A percentile compares a stretch with the other conserved stretches of the same genome.
phyloP scores from a whole-genome alignment of 768 basidiomycete species.

The Terana coerulea region DNA sequence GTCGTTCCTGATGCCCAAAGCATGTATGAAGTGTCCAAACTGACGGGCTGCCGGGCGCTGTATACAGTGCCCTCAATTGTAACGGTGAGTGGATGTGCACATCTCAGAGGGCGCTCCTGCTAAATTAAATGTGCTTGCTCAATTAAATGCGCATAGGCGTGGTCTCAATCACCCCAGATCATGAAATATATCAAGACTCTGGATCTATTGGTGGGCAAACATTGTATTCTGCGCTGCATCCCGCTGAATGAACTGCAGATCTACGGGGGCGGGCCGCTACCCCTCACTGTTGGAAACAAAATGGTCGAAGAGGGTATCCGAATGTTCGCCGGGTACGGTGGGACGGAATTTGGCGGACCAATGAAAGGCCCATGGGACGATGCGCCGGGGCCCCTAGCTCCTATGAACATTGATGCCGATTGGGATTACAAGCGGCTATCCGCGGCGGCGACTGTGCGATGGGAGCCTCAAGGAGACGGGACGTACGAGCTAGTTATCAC shows the following conservation, averaged over 20 bases:
- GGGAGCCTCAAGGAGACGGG: conserved; percentile 16
- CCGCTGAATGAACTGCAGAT: no score
- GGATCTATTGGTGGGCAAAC: conserved; percentile 13
- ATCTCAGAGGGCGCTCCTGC: background rate
- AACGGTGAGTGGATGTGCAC: conserved; percentile 7
- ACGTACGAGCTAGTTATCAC: conserved; percentile 14
- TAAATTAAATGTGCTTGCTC: background rate
- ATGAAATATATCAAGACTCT: conserved; percentile 13
- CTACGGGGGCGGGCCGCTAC: conserved; percentile 19
- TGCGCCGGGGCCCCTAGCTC: background rate
- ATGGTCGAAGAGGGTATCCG: conserved; percentile 13
- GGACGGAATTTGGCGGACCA: conserved; percentile 12
- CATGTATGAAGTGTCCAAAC: background rate
- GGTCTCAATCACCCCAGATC: conserved; percentile 15
- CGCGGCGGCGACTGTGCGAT: conserved; percentile 2
- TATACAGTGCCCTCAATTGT: conserved; percentile 14
- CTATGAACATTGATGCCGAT: conserved; percentile 4
- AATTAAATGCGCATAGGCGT: conserved; percentile 7
- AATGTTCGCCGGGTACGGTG: conserved; percentile 15
- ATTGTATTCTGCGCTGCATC: no score
- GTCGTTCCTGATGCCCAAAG: conserved; percentile 13
- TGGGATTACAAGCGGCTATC: conserved; percentile 16
- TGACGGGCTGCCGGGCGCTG: conserved; percentile 5
- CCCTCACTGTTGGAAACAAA: conserved; percentile 12
- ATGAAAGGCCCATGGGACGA: background rate